Evolutionary conservation across 2,329 filamentous ascomycete species (phyloP).

Genomic region (Lithohypha guttulata): DNA sequence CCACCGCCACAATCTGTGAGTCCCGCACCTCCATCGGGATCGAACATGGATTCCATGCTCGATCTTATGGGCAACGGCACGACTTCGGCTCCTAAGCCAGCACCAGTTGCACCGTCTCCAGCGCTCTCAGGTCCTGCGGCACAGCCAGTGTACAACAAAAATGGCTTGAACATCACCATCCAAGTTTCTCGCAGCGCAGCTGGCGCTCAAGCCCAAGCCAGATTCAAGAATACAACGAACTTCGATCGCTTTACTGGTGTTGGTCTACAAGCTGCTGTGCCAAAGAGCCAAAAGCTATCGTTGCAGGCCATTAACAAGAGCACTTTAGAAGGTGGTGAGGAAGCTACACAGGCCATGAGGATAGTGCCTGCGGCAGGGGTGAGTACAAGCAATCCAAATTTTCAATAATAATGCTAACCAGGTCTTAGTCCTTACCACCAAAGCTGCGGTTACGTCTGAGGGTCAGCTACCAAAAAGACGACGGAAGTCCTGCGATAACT

Average conservation of each 20-base stretch:
- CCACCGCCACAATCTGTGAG: conserved; percentile 40
- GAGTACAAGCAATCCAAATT: conserved; percentile 43
- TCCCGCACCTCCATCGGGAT: conserved; percentile 45
- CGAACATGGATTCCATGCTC: conserved; percentile 70
- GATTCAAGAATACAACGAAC: conserved; percentile 67
- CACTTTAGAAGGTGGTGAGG: conserved; percentile 63
- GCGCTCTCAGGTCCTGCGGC: conserved; percentile 35
- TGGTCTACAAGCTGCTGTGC: conserved; percentile 85
- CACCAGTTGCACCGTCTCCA: conserved; percentile 37
- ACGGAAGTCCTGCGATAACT: conserved; percentile 54
- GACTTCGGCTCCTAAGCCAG: conserved; percentile 37
- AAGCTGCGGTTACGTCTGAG: conserved; percentile 73
- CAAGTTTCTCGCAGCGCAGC: conserved; percentile 67
- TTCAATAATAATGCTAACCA: background rate
- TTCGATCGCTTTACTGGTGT: conserved; percentile 60
- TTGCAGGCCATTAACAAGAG: conserved; percentile 77
- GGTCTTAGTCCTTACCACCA: conserved; percentile 54
- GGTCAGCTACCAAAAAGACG: conserved; percentile 65
- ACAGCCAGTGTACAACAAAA: conserved; percentile 73
- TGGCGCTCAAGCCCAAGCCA: conserved; percentile 64
- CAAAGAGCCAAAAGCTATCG: conserved; percentile 90
- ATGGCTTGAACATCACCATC: conserved; percentile 70
- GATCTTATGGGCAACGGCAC: conserved; percentile 58
- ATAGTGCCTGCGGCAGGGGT: conserved; percentile 78
- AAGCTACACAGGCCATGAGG: conserved; percentile 85